Base-by-base conservation (phyloP, 805 yeast species). In the Starmerella roubikii region DNA sequence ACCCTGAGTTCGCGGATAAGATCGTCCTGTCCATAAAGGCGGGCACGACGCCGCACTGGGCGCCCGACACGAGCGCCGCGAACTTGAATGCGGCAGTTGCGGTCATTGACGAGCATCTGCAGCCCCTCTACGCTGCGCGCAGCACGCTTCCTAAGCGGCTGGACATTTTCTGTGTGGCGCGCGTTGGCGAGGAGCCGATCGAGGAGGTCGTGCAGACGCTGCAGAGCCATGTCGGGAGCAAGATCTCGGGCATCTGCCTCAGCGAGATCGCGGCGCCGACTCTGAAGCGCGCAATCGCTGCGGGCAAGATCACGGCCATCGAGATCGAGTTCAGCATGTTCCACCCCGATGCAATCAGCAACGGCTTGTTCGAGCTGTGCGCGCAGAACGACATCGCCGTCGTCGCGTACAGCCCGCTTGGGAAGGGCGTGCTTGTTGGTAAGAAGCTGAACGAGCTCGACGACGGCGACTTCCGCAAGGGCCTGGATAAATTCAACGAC, bases 391-490 rank as follows among this genome's bases (percentile, higher is more conserved):
- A 65, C 13, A 69, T 85, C 40, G 78, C 91, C 12, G 63, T 82
- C 23, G 64, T 82, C 41, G 81, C 85, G 20, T 85, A 85, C 59
- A 78, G 93, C 23, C 95, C 95, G 23, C 65, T 85, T 39, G 78
- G 85, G 9, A 68, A 81, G 51, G 95, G 94, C 1, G 62, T 77
- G 44, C 65, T 85, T 39, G 76, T 88, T 3, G 93, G 91, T 40
- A 45, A 52, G 25, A 57, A 67, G 5, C 50, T 59, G 17, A 51
- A 57, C 0, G 76, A 72, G 39, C 52, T 78, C 27, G 71, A 75
- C 12, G 62, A 62, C 31, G 76, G 71, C 31, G 88, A 79, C 51
- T 41, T 74, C 38, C 65, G 83, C 48, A 45, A 42, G 13, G 40
- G 38, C 20, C 50, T 74, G 32, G 85, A 75, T 37, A 67, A 77